Conservation (phyloP, 345 rosid genomes). For the Citrus sinensis region DNA sequence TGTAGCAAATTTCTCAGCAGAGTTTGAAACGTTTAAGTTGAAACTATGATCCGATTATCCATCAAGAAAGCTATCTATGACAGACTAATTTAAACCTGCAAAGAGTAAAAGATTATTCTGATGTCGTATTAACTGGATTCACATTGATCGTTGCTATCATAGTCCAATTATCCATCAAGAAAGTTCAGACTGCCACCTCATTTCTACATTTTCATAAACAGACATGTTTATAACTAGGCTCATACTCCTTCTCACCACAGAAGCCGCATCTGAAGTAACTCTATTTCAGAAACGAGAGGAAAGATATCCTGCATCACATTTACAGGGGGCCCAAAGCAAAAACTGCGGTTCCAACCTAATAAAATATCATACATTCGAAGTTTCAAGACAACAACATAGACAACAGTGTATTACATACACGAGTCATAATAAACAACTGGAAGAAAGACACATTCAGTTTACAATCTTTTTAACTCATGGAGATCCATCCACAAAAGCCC, state of each 20-base stretch:
- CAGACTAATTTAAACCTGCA: too few relatives aligned
- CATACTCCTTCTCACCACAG: neutral
- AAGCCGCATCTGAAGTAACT: neutral
- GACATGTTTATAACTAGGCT: neutral
- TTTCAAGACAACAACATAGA: slow-evolving; percentile 34
- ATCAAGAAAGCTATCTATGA: too few relatives aligned
- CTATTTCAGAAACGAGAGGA: neutral
- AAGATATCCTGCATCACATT: neutral
- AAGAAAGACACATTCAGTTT: slow-evolving; percentile 17
- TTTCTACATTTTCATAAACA: neutral
- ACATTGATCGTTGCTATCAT: neutral
- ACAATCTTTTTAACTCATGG: slow-evolving; percentile 12
- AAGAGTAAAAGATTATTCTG: too few relatives aligned
- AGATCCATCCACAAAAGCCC: slow-evolving; percentile 4
- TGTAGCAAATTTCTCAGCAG: too few relatives aligned
- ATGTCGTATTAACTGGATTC: neutral
- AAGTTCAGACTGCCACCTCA: neutral
- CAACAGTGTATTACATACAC: slow-evolving; percentile 11
- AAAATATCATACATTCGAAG: slow-evolving; percentile 17
- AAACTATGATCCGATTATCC: too few relatives aligned
- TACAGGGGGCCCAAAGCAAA: neutral
- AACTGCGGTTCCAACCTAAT: neutral
- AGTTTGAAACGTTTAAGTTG: too few relatives aligned
- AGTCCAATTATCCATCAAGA: neutral
- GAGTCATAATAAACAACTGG: slow-evolving; percentile 23